phyloP scores from a whole-genome alignment of 2,329 filamentous ascomycete genomes.

The Huntiella savannae region DNA sequence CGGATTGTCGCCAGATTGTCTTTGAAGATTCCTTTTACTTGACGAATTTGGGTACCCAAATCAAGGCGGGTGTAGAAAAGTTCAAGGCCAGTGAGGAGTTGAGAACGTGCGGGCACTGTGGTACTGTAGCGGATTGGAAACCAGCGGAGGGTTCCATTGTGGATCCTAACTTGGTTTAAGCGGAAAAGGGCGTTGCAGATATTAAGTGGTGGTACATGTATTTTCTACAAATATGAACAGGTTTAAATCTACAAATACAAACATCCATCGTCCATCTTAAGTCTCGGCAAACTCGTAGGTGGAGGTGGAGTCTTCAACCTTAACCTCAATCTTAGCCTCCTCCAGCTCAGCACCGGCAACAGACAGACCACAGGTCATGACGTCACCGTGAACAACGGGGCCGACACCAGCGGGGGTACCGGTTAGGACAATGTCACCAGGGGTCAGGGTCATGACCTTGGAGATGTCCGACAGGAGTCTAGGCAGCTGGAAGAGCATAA shows the following conservation, averaged over 20 bases:
- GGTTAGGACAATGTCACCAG: constrained; percentile 86
- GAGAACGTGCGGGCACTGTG: constrained; percentile 62
- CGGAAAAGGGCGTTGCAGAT: neutral
- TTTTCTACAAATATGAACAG: neutral
- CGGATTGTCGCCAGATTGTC: constrained; percentile 46
- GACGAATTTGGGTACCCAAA: constrained; percentile 79
- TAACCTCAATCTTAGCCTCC: constrained; percentile 68
- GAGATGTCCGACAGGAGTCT: constrained; percentile 79
- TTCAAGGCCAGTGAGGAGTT: constrained; percentile 51
- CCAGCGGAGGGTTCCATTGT: constrained; percentile 40
- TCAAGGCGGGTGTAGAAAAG: constrained; percentile 72
- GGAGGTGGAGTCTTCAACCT: constrained; percentile 59
- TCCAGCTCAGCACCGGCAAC: constrained; percentile 67
- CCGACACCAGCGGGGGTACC: constrained; percentile 95
- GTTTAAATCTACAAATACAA: neutral
- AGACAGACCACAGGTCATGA: constrained; percentile 67
- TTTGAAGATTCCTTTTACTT: constrained; percentile 79
- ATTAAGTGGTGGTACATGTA: neutral
- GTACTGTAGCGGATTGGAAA: constrained; percentile 51
- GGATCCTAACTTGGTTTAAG: constrained; percentile 34
- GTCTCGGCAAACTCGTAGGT: constrained; percentile 63
- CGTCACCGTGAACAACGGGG: constrained; percentile 63
- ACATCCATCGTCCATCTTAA: constrained; percentile 19
- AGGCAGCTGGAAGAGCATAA: constrained; percentile 89
- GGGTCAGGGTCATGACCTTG: constrained; percentile 80